Base-by-base conservation (phyloP, 768 basidiomycete species). In the Lactarius hengduanensis region DNA sequence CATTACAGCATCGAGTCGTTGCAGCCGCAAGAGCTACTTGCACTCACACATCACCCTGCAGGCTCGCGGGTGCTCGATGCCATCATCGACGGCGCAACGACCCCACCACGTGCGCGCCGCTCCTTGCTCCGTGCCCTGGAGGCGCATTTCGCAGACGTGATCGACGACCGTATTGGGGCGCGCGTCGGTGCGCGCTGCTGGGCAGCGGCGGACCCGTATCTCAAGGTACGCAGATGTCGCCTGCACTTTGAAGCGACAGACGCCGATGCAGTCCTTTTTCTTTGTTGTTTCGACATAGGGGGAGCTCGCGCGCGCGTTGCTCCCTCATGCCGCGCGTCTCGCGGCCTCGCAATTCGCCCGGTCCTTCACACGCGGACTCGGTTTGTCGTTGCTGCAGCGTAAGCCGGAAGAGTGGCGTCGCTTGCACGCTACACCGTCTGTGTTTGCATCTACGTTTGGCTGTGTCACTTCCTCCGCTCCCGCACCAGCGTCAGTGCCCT, bases 101-200 rank as follows among this genome's bases (percentile, higher is more conserved):
- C 92, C 0, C 75, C 86, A 2, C 74, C 80, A 32, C 90, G 88
- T 73, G 80, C 80, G 26, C 89, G 91, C 69, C 85, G 91, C 10
- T 80, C 82, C 69, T 83, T 96, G 58, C 83, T 97, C 55, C 79
- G 88, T 74, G 80, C 83, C 5, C 86, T 96, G 72, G 83, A 94
- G 45, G 92, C 89, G 7, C 83, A 89, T 66, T 97, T 89, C 76
- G 88, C 90, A 73, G 73, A 79, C 36, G 86, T 99, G 40, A 91
- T 91, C 6, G 91, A 96, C 74, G 94, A 98, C 74, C 86, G 90
- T 55, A 86, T 97, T 69, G 97, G 97, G 55, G 93, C 92, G 72
- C 83, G 94, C 57, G 87, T 98, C 0, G 92, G 85, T 5, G 96
- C 96, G 72, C 86, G 90, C n/a, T 92, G 90, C 70, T 98, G 94